Conservation (phyloP, 2,329 filamentous ascomycete species). For the Pseudogymnoascus destructans region DNA sequence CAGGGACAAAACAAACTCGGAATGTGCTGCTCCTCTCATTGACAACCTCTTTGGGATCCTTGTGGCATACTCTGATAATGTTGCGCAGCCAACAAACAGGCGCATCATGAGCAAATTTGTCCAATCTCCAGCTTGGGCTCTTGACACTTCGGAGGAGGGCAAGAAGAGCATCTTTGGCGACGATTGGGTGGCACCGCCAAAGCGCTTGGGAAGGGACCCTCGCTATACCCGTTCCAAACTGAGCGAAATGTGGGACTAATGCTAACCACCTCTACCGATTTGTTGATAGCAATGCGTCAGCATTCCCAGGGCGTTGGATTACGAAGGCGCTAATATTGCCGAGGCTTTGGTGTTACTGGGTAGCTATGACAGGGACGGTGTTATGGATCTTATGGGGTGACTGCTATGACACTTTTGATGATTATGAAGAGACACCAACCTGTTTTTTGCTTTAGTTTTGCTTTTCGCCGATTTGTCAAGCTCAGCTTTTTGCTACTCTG, state of each 20-base stretch:
- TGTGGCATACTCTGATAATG: constrained; percentile 18
- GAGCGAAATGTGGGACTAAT: constrained; percentile 13
- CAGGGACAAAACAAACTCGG: constrained; percentile 16
- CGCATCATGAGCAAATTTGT: constrained; percentile 17
- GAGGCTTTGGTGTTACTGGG: neutral
- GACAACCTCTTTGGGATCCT: constrained; percentile 20
- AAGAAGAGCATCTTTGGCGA: constrained; percentile 23
- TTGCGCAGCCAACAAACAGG: constrained; percentile 12
- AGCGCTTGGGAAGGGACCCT: neutral
- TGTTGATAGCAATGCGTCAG: neutral
- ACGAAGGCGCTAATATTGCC: neutral
- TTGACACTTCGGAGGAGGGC: constrained; percentile 20
- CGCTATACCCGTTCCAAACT: constrained; percentile 15
- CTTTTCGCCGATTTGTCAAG: neutral
- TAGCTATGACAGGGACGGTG: neutral
- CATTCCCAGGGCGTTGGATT: neutral
- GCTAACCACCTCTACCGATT: neutral
- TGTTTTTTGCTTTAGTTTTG: neutral
- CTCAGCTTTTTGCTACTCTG: neutral
- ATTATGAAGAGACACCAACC: neutral
- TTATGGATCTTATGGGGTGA: neutral
- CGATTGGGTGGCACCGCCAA: constrained; percentile 14
- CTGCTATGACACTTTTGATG: constrained; percentile 3
- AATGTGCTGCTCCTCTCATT: constrained; percentile 20
- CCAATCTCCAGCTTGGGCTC: constrained; percentile 15